These are phyloP conservation scores for Solanum hybrid DNA, from an alignment of 305 asterid species.

Conservation along the genomic window DNA sequence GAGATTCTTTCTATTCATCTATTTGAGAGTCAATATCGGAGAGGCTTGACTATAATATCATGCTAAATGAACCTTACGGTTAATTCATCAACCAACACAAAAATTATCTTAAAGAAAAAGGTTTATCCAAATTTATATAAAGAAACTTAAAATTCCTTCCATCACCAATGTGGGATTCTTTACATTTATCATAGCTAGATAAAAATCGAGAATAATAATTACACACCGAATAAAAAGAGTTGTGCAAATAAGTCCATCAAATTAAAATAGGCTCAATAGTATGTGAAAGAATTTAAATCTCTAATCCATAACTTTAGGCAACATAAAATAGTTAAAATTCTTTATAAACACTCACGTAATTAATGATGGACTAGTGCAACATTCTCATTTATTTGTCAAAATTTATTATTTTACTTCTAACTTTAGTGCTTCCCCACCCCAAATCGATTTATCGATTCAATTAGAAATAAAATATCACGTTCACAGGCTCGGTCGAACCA, in stretches of 20 bases:
- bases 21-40: not conserved
- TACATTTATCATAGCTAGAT: not conserved
- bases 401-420: not conserved
- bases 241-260: not conserved
- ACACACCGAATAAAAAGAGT: too few relatives aligned
- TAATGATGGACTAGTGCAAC: not conserved
- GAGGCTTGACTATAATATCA: too few relatives aligned
- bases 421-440: not conserved
- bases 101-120: too few relatives aligned
- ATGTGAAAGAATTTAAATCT: not conserved
- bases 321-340: not conserved
- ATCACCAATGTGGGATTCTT: not conserved
- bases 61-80: too few relatives aligned
- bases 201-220: too few relatives aligned
- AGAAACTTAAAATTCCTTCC: too few relatives aligned
- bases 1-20: too few relatives aligned
- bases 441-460: not conserved
- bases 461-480: too few relatives aligned
- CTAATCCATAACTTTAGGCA: not conserved
- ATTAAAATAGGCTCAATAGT: not conserved
- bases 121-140: not conserved
- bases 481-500: rapidly evolving
- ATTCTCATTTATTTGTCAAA: not conserved
- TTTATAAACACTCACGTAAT: not conserved
- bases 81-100: too few relatives aligned